Percentiles rank a stretch among this genome's conserved stretches.
Evolutionary conservation across 1,139 yeast species (phyloP).

Genomic region (Geotrichum reessii): DNA sequence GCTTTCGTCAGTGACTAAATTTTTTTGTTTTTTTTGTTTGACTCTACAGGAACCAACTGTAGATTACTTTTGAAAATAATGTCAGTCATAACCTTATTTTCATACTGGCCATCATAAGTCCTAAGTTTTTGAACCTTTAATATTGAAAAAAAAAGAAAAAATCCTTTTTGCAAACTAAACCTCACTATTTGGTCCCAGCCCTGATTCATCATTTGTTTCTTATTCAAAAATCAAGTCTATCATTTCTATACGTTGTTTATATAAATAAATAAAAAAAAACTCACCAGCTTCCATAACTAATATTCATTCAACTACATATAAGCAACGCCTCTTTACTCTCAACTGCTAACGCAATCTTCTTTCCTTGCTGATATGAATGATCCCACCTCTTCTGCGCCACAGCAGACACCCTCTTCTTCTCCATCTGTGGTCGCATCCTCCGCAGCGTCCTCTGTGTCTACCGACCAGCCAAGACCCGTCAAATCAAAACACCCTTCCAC

Average conservation of each 20-base stretch:
- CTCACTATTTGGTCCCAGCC: no score
- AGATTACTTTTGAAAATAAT: no score
- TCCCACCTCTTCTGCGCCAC: neutral
- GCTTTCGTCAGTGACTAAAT: neutral
- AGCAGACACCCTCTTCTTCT: neutral
- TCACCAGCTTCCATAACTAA: neutral
- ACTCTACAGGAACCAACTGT: neutral
- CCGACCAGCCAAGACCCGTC: neutral
- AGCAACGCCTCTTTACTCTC: neutral
- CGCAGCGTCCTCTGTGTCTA: neutral
- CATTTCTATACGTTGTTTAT: neutral
- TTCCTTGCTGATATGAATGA: neutral
- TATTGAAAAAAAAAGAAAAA: no score
- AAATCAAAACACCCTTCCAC: conserved; percentile 20
- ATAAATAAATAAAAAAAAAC: neutral
- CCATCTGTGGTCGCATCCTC: neutral
- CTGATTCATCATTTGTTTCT: no score
- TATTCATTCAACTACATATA: neutral
- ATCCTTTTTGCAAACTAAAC: no score
- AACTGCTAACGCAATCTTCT: neutral
- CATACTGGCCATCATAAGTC: no score
- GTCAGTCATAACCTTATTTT: no score
- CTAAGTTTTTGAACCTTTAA: no score
- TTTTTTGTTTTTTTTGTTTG: neutral
- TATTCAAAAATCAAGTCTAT: neutral